Evolutionary conservation across 192 early-diverging fungal species (phyloP), one percentile per base, ranked within the genome.

Genomic region (Rhizophagus clarus): DNA sequence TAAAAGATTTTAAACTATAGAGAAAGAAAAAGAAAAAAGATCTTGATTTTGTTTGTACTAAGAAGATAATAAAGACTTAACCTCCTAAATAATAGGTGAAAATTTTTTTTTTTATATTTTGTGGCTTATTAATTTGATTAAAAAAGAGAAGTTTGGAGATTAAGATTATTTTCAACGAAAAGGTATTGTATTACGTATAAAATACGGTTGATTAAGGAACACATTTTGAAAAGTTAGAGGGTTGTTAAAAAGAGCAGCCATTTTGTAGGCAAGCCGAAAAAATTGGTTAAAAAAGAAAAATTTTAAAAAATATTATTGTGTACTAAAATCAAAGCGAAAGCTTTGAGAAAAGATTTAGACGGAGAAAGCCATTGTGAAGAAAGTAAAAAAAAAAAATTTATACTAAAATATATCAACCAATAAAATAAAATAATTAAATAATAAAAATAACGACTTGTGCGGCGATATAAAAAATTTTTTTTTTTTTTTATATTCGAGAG

Each of bases 261-360:
- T 74, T 74, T 42, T 51, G 28, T n/a, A 31, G 73, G 73, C 73
- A 74, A 29, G 29, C 40, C 31, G 32, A 32, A 31, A 61, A 61
- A 12, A 32, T 72, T 20, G 15, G 40, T 8, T 2, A 6, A 6
- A 5, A 6, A 40, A 40, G 7, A 9, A n/a, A 61, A 72, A 42
- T n/a, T 26, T 28, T 24, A 34, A 60, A 26, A 61, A 61, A 0
- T 10, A 17, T 51, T 20, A 29, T 17, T 10, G 2, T 26, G 20
- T 29, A 61, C 11, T 61, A 74, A 37, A 61, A 61, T 61, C 73
- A 74, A 74, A 74, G 73, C 73, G 17, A 60, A 17, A 73, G 73
- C 47, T 74, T 74, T 74, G 73, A 74, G 73, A 7, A 40, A 22
- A 20, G 31, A 74, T 60, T 74, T 74, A 74, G 29, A 74, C 10